Percentiles rank a stretch among this genome's conserved stretches.
Evolutionary conservation across 2,329 filamentous ascomycete genomes (phyloP).

Genomic region (Lecanosticta acicola): DNA sequence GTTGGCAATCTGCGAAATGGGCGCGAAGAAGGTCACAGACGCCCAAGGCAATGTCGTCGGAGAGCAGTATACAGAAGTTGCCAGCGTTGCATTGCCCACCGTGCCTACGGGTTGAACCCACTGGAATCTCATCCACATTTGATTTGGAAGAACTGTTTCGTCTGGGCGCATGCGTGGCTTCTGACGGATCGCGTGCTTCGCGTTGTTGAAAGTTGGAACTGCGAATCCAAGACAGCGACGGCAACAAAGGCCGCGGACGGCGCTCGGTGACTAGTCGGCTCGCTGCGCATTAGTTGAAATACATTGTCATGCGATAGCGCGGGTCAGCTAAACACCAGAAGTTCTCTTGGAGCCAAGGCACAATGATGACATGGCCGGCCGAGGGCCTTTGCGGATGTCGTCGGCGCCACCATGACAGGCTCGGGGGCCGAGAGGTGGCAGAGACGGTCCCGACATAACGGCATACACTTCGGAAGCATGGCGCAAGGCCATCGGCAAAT

Average conservation of each 20-base stretch:
- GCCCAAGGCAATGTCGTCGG: slow-evolving; percentile 44
- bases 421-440: too few species aligned
- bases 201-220: neutral
- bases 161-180: neutral
- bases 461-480: too few species aligned
- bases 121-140: too few species aligned
- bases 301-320: neutral
- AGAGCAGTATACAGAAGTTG: slow-evolving; percentile 50
- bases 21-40: slow-evolving; percentile 61
- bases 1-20: slow-evolving; percentile 81
- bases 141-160: too few species aligned
- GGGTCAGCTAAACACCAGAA: neutral
- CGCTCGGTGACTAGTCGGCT: neutral
- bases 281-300: neutral
- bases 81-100: slow-evolving; percentile 19
- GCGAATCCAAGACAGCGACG: neutral
- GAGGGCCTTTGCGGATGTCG: too few species aligned
- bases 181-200: neutral
- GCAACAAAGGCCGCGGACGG: neutral
- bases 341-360: too few species aligned
- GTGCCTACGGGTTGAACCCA: too few species aligned
- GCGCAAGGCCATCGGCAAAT: too few species aligned
- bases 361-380: too few species aligned
- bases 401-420: too few species aligned
- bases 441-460: too few species aligned